These are phyloP conservation scores for Penicillium silybi DNA, from an alignment of 495 filamentous ascomycete species.

Conservation along the genomic window DNA sequence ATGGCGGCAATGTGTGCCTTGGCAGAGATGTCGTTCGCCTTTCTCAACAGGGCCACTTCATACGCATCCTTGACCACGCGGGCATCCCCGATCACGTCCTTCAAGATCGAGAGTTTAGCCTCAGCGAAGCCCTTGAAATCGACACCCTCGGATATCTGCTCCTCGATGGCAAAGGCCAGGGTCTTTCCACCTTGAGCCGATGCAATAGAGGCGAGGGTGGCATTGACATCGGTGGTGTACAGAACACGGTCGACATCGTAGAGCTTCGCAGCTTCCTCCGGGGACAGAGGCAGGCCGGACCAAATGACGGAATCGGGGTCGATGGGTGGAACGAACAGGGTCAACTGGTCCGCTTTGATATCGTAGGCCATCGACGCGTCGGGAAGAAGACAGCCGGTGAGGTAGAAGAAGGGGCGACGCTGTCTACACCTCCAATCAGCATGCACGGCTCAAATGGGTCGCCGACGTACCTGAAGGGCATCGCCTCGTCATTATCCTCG, in stretches of 20 bases:
- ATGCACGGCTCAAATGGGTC: background rate
- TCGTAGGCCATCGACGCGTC: conserved; percentile 84
- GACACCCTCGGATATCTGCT: conserved; percentile 62
- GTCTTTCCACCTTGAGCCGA: conserved; percentile 42
- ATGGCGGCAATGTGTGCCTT: conserved; percentile 70
- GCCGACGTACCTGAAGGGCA: conserved; percentile 63
- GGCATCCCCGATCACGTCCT: conserved; percentile 70
- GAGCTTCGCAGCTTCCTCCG: conserved; percentile 64
- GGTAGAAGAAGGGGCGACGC: conserved; percentile 90
- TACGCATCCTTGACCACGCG: conserved; percentile 81
- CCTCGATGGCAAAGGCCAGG: conserved; percentile 64
- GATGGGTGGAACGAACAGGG: conserved; percentile 88
- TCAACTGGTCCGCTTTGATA: conserved; percentile 64
- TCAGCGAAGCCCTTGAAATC: conserved; percentile 61
- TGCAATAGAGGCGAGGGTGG: conserved; percentile 48
- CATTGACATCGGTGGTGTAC: conserved; percentile 66
- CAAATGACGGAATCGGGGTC: conserved; percentile 91
- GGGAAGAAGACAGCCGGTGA: conserved; percentile 79
- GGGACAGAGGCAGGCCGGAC: conserved; percentile 80
- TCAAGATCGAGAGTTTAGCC: conserved; percentile 59
- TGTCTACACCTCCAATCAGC: conserved; percentile 45
- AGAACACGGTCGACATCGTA: conserved; percentile 83
- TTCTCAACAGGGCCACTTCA: conserved; percentile 76
- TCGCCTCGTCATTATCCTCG: conserved; percentile 77
- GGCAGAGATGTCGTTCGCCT: conserved; percentile 79